These are phyloP conservation scores for Aulographum hederae DNA, from an alignment of 2,329 filamentous ascomycete genomes.

Conservation along the genomic window DNA sequence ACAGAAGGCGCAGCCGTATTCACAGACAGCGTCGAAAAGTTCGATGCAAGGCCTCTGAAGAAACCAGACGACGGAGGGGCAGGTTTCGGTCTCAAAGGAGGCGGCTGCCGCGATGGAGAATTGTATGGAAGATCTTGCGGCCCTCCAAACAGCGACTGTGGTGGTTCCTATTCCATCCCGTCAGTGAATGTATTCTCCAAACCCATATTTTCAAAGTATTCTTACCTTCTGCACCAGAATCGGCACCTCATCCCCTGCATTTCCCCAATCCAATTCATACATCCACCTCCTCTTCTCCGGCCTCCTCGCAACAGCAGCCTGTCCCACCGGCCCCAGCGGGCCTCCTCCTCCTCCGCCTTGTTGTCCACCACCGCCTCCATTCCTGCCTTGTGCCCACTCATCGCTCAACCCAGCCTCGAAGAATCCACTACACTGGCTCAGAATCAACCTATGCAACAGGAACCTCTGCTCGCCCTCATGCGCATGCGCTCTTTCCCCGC, in stretches of 20 bases:
- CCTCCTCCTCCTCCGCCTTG: conserved; percentile 29
- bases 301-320: conserved; percentile 12
- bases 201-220: conserved; percentile 4
- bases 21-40: conserved; percentile 38
- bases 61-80: conserved; percentile 49
- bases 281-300: conserved; percentile 62
- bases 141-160: conserved; percentile 11
- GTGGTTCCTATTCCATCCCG: conserved; percentile 3
- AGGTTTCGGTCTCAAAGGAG: conserved; percentile 43
- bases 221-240: conserved; percentile 70
- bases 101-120: conserved; percentile 22
- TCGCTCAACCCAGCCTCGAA: conserved; percentile 74
- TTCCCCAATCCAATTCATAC: conserved; percentile 70
- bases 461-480: conserved; percentile 54
- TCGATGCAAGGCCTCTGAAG: conserved; percentile 75
- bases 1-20: background rate
- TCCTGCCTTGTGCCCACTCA: conserved; percentile 43
- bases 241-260: conserved; percentile 51
- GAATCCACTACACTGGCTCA: conserved; percentile 82
- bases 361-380: conserved; percentile 5
- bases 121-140: conserved; percentile 6
- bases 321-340: conserved; percentile 18
- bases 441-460: conserved; percentile 68
- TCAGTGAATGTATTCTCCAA: no score
- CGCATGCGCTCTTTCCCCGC: no score